These are phyloP conservation scores for Fusarium coicis DNA, from an alignment of 2,329 filamentous ascomycete genomes.

Conservation along the genomic window DNA sequence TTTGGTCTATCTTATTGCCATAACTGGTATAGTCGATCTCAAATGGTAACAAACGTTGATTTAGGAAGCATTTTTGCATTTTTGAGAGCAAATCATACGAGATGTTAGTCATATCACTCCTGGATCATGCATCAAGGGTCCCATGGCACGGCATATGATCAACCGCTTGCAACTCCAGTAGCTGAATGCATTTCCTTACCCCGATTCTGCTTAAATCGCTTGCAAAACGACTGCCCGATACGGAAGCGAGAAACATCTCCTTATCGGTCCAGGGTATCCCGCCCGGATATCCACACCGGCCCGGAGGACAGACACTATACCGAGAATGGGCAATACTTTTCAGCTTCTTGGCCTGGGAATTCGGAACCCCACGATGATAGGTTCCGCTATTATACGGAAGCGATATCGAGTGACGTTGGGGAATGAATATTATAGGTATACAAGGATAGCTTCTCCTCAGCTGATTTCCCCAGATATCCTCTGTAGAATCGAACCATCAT, in stretches of 20 bases:
- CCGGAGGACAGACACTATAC: slow-evolving; percentile 12
- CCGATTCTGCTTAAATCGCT: neutral
- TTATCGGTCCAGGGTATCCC: slow-evolving; percentile 11
- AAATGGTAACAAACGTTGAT: neutral
- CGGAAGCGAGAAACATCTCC: neutral
- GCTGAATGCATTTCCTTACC: neutral
- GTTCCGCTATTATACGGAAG: neutral
- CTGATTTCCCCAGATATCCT: neutral
- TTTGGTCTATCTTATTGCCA: slow-evolving; percentile 36
- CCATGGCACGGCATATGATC: neutral
- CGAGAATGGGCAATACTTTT: slow-evolving; percentile 13
- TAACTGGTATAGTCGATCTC: neutral
- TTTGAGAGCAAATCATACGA: slow-evolving; percentile 7
- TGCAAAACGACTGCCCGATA: slow-evolving; percentile 25
- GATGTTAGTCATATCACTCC: neutral
- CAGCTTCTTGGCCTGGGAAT: neutral
- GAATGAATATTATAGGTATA: slow-evolving; percentile 7
- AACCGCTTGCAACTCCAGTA: too few species aligned
- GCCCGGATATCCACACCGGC: neutral
- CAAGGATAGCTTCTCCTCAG: slow-evolving; percentile 16
- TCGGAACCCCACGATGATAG: neutral
- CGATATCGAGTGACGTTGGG: neutral
- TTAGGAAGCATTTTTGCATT: neutral
- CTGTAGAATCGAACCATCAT: neutral
- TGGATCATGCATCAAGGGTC: neutral